Percentiles rank a stretch among this genome's conserved stretches.
These are phyloP conservation scores for Auxenochlorella pyrenoidosa DNA, from an alignment of 139 green algal genomes.

Conservation along the genomic window DNA sequence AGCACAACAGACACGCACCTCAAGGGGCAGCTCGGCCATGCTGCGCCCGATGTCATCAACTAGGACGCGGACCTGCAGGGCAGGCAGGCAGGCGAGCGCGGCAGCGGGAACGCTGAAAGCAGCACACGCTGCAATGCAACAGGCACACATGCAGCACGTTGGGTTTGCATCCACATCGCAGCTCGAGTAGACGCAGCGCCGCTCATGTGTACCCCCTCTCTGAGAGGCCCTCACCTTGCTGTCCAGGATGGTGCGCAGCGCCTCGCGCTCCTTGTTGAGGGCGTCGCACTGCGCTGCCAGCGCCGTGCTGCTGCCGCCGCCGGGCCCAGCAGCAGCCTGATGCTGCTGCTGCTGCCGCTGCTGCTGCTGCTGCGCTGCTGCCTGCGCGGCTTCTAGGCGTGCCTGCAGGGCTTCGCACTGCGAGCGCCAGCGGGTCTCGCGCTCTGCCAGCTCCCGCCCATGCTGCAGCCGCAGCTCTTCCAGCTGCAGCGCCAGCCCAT, in stretches of 20 bases:
- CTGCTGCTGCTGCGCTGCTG: conserved; percentile 12
- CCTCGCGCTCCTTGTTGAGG: conserved; percentile 71
- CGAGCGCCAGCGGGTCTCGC: neutral
- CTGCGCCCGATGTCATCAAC: conserved; percentile 63
- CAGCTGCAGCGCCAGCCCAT: conserved; percentile 17
- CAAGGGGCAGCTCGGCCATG: conserved; percentile 43
- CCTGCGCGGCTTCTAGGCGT: conserved; percentile 25
- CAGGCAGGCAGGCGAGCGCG: neutral
- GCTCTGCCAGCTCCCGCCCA: neutral
- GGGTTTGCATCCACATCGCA: too few relatives aligned
- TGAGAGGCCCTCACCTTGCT: conserved; percentile 72
- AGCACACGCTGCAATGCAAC: neutral
- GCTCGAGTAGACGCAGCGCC: neutral
- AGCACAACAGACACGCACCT: conserved; percentile 4
- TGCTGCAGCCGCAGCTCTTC: conserved; percentile 27
- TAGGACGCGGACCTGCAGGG: conserved; percentile 40
- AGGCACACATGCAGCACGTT: neutral
- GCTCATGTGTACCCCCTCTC: neutral
- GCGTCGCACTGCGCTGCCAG: conserved; percentile 30
- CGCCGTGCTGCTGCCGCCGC: neutral
- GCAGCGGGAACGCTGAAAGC: too few relatives aligned
- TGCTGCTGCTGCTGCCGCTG: conserved; percentile 23
- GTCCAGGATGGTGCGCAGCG: conserved; percentile 85
- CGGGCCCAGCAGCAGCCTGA: neutral
- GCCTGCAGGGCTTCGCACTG: conserved; percentile 24